Base-by-base conservation (phyloP, 305 asterid species). In the Nicotiana rustica region DNA sequence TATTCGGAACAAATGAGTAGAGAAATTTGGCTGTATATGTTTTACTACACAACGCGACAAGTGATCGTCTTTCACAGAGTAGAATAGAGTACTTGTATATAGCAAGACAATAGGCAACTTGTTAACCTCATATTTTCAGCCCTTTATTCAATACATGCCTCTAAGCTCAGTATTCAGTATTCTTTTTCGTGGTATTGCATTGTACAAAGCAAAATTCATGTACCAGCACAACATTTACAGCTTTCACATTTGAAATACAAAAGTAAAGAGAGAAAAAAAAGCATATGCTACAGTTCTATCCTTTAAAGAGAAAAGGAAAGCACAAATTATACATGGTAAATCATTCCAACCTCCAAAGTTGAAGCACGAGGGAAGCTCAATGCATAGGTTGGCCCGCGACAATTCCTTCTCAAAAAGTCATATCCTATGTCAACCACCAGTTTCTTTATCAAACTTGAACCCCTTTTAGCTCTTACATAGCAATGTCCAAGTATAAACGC, bases 291-390 rank as follows among this genome's bases (percentile, higher is more conserved):
- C 82, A 57, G 31, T 57, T 78, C 21, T 78, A 78, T 13, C 70
- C 70, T 57, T 78, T 35, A 60, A 78, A 59, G 8, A 75, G 21
- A 47, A 75, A 29, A 29, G 5, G 65, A 49, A 73, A 75, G 29
- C 65, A 29, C 44, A 52, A 15, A 71, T 94, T 90, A 95, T 13
- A 95, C 97, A 83, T 88, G 96, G 88, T 93, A 95, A 62, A 95
- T 77, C 99, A 94, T 95, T 0, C 98, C 99, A 47, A 95, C 99
- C 90, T 95, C 97, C 64, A 95, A 86, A 2, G 99, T 93, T 10
- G 99, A 93, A 0, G 97, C 98, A 0, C 90, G 91, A 35, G 97
- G 97, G 64, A 95, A 94, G 79, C 95, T 94, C 84, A 91, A 84
- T 3, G 91, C 95, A 84, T 93, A 91, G 0, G 98, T 90, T n/a